These are phyloP conservation scores for Anacardium occidentale DNA, from an alignment of 345 rosid species.

Conservation along the genomic window DNA sequence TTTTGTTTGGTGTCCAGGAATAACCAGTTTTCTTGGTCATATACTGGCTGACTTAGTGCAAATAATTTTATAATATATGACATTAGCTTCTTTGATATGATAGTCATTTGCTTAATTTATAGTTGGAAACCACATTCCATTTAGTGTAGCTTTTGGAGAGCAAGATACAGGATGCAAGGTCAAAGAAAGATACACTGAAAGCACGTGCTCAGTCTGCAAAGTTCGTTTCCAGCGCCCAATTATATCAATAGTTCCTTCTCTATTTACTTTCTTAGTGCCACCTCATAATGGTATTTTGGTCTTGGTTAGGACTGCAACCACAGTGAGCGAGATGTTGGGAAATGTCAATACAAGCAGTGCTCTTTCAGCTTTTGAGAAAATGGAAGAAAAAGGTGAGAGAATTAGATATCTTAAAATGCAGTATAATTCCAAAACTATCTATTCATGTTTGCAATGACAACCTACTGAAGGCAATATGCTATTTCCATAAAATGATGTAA, in stretches of 20 bases:
- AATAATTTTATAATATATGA: not conserved
- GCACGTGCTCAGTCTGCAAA: constrained; percentile 91
- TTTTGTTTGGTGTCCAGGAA: not conserved
- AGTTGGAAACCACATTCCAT: constrained; percentile 23
- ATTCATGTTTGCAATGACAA: not conserved
- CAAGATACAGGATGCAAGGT: constrained; percentile 96
- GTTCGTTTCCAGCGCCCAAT: constrained; percentile 39
- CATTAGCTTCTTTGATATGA: constrained; percentile 8
- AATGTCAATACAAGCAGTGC: constrained; percentile 73
- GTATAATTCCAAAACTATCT: not conserved
- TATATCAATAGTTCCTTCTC: constrained; percentile 2
- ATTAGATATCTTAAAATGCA: not conserved
- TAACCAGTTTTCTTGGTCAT: not conserved
- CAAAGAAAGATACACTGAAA: constrained; percentile 94
- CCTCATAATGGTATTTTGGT: constrained; percentile 2
- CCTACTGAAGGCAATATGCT: not conserved
- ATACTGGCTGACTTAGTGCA: not conserved
- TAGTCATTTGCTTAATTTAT: too few relatives aligned
- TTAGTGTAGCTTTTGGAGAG: constrained; percentile 84
- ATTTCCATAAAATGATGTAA: not conserved
- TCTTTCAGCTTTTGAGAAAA: constrained; percentile 74
- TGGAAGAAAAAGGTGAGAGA: constrained; percentile 79
- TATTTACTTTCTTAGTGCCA: constrained; percentile 12
- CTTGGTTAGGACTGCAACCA: constrained; percentile 62
- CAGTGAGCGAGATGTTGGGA: constrained; percentile 80